A percentile compares a stretch with the other conserved stretches of the same genome.
These are phyloP conservation scores for Capsicum chinense DNA, from an alignment of 257 asterid species.

Conservation along the genomic window DNA sequence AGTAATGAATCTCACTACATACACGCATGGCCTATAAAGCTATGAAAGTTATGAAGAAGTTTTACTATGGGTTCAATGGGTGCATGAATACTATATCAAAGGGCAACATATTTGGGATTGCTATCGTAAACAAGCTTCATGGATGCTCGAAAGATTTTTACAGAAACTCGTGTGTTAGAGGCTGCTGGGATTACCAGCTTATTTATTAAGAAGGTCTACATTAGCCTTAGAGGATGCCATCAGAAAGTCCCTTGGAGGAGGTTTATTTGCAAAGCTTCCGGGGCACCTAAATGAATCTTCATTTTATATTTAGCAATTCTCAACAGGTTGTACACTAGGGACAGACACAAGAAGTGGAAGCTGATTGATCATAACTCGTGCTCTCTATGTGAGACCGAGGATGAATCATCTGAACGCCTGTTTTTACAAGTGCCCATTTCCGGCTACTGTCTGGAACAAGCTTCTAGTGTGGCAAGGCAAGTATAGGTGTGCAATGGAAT, in stretches of 20 bases:
- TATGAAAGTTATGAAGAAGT: neutral
- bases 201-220: no score
- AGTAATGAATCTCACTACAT: neutral
- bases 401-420: neutral
- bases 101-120: neutral
- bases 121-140: neutral
- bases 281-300: neutral
- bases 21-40: neutral
- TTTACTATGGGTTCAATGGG: neutral
- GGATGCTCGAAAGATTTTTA: neutral
- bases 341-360: neutral
- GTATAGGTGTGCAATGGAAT: neutral
- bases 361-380: neutral
- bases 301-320: neutral
- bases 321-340: neutral
- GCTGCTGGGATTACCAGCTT: neutral
- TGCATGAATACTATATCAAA: no score
- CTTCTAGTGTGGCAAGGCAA: neutral
- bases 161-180: neutral
- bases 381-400: neutral
- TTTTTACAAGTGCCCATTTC: neutral
- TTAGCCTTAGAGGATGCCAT: neutral
- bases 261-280: neutral
- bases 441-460: neutral
- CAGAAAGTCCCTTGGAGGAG: neutral